Base-by-base conservation (phyloP, 495 filamentous ascomycete species). In the Parmelia sp. region DNA sequence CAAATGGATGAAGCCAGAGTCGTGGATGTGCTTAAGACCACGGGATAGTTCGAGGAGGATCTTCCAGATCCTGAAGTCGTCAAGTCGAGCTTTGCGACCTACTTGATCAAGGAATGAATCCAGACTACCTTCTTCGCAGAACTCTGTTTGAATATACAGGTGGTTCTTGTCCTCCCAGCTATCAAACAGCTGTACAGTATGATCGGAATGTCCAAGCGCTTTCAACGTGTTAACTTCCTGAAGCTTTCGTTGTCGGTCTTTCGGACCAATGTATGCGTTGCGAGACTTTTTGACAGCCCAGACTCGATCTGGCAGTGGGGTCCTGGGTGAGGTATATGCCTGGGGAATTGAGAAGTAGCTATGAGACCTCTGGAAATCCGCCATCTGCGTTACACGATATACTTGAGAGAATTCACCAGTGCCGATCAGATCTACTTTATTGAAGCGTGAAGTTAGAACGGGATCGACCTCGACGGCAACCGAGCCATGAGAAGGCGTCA, bases 51-150 rank as follows among this genome's bases (percentile, higher is more conserved):
- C 94, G 12, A 95, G 80, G 66, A 96, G 76, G 49, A 97, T 91
- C 75, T 98, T 98, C 94, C 94, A 98, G 69, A 97, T 95, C 33
- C 94, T 82, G 73, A 97, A 98, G 72, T 97, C 94, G 77, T 98
- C 94, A 62, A 98, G 75, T 68, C 93, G 84, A 57, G 90, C 91
- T 71, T 88, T 90, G 58, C 85, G 77, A 9, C 94, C 94, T 65
- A 89, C 85, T 60, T 88, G 81, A 14, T 82, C 78, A 15, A 97
- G 82, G 72, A 97, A 97, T 1, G 84, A 75, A 72, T 94, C 89
- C 57, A 98, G 76, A 65, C 89, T 95, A 12, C 94, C 94, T 71
- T 95, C 90, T 70, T 95, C 90, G 71, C 93, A 97, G 71, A 84
- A 98, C 67, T 97, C 95, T 0, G 93, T 97, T 76, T 96, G 92